Evolutionary conservation across 768 basidiomycete species (phyloP).

Genomic region (Kwoniella newhampshirensis): DNA sequence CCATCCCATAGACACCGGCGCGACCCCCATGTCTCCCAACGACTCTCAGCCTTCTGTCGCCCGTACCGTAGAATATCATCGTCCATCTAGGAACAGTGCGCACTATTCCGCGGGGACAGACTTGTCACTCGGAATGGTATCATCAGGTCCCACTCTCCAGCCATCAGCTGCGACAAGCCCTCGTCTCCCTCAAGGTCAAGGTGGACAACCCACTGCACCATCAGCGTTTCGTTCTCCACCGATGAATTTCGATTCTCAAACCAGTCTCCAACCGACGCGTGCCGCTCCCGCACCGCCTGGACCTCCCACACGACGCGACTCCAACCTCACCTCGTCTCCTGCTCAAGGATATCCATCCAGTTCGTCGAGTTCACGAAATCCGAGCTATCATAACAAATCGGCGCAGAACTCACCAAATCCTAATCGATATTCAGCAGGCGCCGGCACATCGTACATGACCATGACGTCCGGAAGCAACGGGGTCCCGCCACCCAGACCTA

Average conservation of each 20-base stretch:
- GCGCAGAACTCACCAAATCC: conserved; percentile 48
- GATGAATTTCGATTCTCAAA: conserved; percentile 28
- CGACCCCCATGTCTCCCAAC: conserved; percentile 40
- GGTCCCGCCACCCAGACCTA: conserved; percentile 43
- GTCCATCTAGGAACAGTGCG: conserved; percentile 51
- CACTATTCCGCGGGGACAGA: conserved; percentile 51
- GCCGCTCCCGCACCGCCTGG: conserved; percentile 45
- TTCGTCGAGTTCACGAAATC: conserved; percentile 9
- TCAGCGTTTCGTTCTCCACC: conserved; percentile 44
- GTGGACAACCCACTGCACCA: conserved; percentile 18
- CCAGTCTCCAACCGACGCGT: conserved; percentile 36
- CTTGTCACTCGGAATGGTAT: conserved; percentile 50
- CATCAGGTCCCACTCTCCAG: conserved; percentile 29
- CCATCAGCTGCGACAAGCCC: conserved; percentile 21
- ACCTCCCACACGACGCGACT: conserved; percentile 30
- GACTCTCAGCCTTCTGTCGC: conserved; percentile 23
- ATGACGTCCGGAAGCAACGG: conserved; percentile 14
- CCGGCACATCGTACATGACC: conserved; percentile 18
- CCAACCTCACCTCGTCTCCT: conserved; percentile 14
- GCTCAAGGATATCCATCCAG: conserved; percentile 16
- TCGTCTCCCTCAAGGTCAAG: conserved; percentile 20
- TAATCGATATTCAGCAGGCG: conserved; percentile 48
- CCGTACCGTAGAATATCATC: conserved; percentile 52
- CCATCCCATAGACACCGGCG: conserved; percentile 43
- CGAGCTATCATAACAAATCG: conserved; percentile 27